These are phyloP conservation scores for Salix exigua DNA, from an alignment of 345 rosid species.

Conservation along the genomic window DNA sequence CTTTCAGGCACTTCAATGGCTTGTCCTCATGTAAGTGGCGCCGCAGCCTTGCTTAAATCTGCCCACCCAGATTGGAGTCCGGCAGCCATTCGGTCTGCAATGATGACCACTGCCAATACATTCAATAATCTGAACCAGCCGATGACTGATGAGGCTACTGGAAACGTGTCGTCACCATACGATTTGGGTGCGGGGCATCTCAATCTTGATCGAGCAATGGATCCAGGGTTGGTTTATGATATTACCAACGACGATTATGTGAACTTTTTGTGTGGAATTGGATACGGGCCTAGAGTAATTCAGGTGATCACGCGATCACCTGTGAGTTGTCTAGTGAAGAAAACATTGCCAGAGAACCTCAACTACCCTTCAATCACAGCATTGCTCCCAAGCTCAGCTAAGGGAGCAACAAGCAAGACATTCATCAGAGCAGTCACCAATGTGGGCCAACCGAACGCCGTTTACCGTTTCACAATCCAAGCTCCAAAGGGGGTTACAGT, in stretches of 20 bases:
- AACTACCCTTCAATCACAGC: conserved; percentile 79
- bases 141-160: conserved; percentile 74
- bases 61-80: conserved; percentile 80
- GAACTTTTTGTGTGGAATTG: conserved; percentile 61
- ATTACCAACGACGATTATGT: conserved; percentile 57
- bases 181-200: conserved; percentile 71
- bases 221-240: conserved; percentile 76
- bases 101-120: conserved; percentile 79
- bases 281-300: conserved; percentile 58
- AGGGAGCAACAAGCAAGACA: conserved; percentile 35
- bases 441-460: conserved; percentile 46
- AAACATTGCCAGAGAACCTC: conserved; percentile 57
- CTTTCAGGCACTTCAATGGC: conserved; percentile 89
- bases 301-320: conserved; percentile 68
- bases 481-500: conserved; percentile 61
- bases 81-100: conserved; percentile 63
- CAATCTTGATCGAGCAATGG: conserved; percentile 65
- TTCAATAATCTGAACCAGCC: conserved; percentile 52
- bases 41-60: conserved; percentile 78
- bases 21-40: conserved; percentile 76
- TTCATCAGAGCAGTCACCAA: conserved; percentile 67
- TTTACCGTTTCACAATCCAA: conserved; percentile 42
- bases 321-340: conserved; percentile 48
- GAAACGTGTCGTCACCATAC: conserved; percentile 53
- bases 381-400: conserved; percentile 43